Evolutionary conservation across 2,329 filamentous ascomycete genomes (phyloP).

Genomic region (Dothiorella sarmentorum): DNA sequence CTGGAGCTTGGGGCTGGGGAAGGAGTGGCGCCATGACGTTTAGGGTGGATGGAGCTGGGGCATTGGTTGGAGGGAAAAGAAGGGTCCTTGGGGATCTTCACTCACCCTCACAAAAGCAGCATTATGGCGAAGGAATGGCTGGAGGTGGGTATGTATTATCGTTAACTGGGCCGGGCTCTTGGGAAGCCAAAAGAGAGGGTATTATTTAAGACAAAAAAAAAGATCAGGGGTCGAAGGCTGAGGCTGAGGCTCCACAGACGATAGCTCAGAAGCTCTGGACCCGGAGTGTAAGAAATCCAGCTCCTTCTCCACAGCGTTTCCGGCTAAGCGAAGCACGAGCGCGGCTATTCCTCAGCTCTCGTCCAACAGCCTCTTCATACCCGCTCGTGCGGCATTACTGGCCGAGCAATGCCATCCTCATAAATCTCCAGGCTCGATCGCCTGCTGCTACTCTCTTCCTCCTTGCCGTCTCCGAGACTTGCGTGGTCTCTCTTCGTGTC

Average conservation of each 20-base stretch:
- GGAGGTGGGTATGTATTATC: background rate
- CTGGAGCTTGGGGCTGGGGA: background rate
- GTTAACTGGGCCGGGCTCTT: background rate
- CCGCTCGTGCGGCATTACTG: slow-evolving; percentile 47
- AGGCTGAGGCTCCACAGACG: background rate
- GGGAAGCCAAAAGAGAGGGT: background rate
- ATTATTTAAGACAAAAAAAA: slow-evolving; percentile 3
- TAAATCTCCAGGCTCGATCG: slow-evolving; percentile 47
- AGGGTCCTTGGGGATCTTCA: background rate
- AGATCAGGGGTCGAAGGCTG: background rate
- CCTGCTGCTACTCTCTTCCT: slow-evolving; percentile 29
- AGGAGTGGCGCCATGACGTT: slow-evolving; percentile 7
- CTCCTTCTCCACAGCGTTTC: background rate
- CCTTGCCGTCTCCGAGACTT: slow-evolving; percentile 27
- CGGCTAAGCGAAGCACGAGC: background rate
- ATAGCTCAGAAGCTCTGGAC: background rate
- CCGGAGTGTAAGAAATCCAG: background rate
- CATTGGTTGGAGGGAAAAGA: background rate
- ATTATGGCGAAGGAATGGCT: background rate
- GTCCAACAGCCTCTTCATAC: slow-evolving; percentile 38
- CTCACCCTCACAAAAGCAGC: slow-evolving; percentile 4
- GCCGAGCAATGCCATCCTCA: slow-evolving; percentile 38
- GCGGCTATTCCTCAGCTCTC: background rate
- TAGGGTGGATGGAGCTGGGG: no score
- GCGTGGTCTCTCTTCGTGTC: slow-evolving; percentile 20